phyloP scores from a whole-genome alignment of 176 grass and related monocot species.

The Phoenix roebelenii region DNA sequence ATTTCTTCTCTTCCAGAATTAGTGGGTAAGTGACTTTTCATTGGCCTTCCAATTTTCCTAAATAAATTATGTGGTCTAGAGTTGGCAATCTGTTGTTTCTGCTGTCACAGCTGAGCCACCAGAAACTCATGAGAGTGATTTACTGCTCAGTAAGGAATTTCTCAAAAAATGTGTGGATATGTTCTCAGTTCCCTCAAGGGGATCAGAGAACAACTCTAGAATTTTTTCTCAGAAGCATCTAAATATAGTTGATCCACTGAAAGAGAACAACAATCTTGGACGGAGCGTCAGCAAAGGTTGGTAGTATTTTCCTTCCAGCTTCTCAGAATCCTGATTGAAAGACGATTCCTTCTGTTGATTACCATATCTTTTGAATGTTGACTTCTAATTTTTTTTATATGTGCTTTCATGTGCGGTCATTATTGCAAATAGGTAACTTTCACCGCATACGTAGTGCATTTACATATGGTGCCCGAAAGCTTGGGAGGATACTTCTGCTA shows the following conservation, averaged over 20 bases:
- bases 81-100: conserved; percentile 6
- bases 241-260: conserved; percentile 89
- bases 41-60: not conserved
- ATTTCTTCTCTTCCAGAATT: conserved; percentile 72
- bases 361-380: too few species aligned
- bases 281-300: conserved; percentile 86
- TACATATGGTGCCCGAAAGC: not conserved
- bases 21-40: conserved; percentile 52
- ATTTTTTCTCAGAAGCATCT: conserved; percentile 58
- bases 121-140: conserved; percentile 34
- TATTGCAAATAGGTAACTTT: not conserved
- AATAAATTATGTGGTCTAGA: too few species aligned
- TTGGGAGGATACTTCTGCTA: not conserved
- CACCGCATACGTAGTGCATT: not conserved
- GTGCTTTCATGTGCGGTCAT: not conserved
- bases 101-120: conserved; percentile 41
- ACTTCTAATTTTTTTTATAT: too few species aligned
- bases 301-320: not conserved
- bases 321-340: too few species aligned
- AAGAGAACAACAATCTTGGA: conserved; percentile 80
- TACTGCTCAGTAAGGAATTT: conserved; percentile 42
- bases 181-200: conserved; percentile 38
- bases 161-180: conserved; percentile 33
- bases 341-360: too few species aligned
- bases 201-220: conserved; percentile 30